Conservation (phyloP, 1,284 basidiomycete genomes). For the Melampsora americana region DNA sequence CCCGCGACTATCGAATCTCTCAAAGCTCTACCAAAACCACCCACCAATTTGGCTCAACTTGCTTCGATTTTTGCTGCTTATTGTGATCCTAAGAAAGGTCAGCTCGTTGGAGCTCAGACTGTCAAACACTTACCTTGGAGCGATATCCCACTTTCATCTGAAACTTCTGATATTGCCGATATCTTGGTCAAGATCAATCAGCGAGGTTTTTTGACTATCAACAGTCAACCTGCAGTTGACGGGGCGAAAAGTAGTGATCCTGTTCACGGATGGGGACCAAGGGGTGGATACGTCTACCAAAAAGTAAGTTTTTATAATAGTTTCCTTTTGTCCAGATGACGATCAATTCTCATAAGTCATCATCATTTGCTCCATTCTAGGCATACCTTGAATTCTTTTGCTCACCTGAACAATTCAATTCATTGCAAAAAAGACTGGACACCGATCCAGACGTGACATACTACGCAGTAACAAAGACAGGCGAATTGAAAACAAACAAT, state of each 20-base stretch:
- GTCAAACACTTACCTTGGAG: conserved; percentile 82
- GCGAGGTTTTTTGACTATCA: conserved; percentile 92
- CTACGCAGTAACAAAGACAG: conserved; percentile 74
- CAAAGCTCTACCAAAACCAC: conserved; percentile 71
- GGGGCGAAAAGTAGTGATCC: conserved; percentile 72
- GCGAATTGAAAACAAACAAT: conserved; percentile 89
- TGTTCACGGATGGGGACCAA: conserved; percentile 57
- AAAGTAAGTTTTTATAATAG: conserved; percentile 62
- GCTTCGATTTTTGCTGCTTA: conserved; percentile 56
- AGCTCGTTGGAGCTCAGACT: conserved; percentile 55
- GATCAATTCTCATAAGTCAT: not conserved
- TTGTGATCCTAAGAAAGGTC: conserved; percentile 65
- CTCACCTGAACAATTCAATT: conserved; percentile 67
- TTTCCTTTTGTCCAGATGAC: conserved; percentile 48
- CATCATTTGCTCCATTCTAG: conserved; percentile 55
- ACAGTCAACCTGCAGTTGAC: conserved; percentile 95
- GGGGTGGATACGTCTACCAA: conserved; percentile 62
- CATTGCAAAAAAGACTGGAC: conserved; percentile 80
- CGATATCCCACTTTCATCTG: conserved; percentile 77
- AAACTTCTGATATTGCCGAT: conserved; percentile 77
- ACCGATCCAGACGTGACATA: conserved; percentile 87
- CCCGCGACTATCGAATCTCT: conserved; percentile 65
- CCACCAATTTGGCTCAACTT: conserved; percentile 60
- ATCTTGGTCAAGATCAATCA: conserved; percentile 81
- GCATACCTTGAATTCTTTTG: conserved; percentile 98